Base-by-base conservation (phyloP, 2,329 filamentous ascomycete genomes). In the Monosporascus cannonballus region DNA sequence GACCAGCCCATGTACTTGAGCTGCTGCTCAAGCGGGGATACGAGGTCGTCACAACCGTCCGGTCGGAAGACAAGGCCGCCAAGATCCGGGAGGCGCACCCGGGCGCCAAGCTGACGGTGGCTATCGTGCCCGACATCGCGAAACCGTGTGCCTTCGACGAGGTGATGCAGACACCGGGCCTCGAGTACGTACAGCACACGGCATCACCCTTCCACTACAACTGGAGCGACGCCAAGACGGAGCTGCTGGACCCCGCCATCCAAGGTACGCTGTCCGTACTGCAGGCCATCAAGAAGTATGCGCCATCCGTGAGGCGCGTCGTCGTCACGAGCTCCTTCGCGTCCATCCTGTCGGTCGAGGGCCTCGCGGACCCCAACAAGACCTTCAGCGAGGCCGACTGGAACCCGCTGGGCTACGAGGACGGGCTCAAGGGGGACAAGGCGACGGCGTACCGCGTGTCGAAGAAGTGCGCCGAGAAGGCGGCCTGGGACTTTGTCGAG, bases 111-210 rank as follows among this genome's bases (percentile, higher is more conserved):
- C 76, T 84, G 18, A 62, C 69, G 34, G 71, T 79, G 14, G 72
- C 67, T 51, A 84, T 94, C 60, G 89, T 95, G 24, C 82, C 86
- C 18, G 90, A 96, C 65, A 88, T 96, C 59, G 87, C 89, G 3
- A 70, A 84, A 63, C 78, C 83, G 44, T 78, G 79, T 51, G 90
- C 90, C 53, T 96, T 96, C 66, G 84, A 89, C 61, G 76, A 84
- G 61, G 82, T 79, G 1, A 73, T 78, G 34, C 57, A 73, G 66
- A 72, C 65, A 4, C 74, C 76, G 1, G 75, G 73, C 25, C 67
- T 84, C 50, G 75, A 80, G 52, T 77, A 77, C 48, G 79, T 85
- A 39, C 69, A 84, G 50, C 81, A 85, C 70, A 83, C 81, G 2
- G 82, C 82, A 0, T 82, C 78, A 48, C 81, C 82, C 0, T 79